Conservation (phyloP, 2,329 filamentous ascomycete species). For the Fusarium cicatricum region DNA sequence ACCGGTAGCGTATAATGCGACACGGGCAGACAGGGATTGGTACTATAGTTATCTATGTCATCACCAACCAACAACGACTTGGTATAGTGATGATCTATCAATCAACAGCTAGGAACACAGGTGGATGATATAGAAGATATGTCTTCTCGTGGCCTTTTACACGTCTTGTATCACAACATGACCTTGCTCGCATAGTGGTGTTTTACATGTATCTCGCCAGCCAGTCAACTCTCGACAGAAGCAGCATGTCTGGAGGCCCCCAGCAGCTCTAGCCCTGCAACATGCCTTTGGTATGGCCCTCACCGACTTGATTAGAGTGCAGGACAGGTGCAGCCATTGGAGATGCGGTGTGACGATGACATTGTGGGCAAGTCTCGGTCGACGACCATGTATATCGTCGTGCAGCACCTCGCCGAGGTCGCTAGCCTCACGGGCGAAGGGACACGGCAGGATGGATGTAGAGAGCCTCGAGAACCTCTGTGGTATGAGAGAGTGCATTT, state of each 20-base stretch:
- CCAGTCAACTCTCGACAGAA: background rate
- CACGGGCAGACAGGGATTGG: slow-evolving; percentile 5
- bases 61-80: too few relatives aligned
- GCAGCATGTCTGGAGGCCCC: background rate
- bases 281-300: background rate
- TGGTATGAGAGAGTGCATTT: background rate
- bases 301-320: background rate
- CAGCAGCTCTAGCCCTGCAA: background rate
- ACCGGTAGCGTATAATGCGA: too few relatives aligned
- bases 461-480: background rate
- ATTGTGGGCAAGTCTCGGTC: background rate
- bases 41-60: too few relatives aligned
- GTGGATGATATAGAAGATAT: too few relatives aligned
- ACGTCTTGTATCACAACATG: background rate
- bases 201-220: too few relatives aligned
- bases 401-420: slow-evolving; percentile 4
- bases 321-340: slow-evolving; percentile 3
- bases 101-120: too few relatives aligned
- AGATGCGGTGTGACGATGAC: slow-evolving; percentile 26
- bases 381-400: background rate
- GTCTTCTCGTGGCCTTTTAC: background rate
- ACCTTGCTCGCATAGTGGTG: too few relatives aligned
- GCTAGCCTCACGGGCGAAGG: slow-evolving; percentile 7
- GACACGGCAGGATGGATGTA: background rate
- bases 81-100: too few relatives aligned